Base-by-base conservation (phyloP, 2,329 filamentous ascomycete species). In the Trichoderma atroviride region DNA sequence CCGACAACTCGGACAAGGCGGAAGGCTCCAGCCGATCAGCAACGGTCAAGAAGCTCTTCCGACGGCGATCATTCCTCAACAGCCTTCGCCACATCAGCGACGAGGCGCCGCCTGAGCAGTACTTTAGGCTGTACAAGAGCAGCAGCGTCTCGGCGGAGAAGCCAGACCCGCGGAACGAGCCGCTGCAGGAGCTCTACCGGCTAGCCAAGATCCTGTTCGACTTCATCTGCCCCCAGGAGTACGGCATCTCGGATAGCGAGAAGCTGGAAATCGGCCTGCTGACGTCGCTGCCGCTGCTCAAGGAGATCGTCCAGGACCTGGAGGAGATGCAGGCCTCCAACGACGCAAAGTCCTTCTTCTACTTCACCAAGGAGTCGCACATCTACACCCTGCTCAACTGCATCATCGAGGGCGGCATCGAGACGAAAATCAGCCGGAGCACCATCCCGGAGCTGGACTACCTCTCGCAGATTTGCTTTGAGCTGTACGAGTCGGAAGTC, bases 331-430 rank as follows among this genome's bases (percentile, higher is more conserved):
- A 99, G 81, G 95, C 96, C 4, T 96, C 93, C 0, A 91, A 95
- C 65, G 92, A 96, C 73, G 94, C 94, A 56, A 97, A 97, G 78
- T 95, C 92, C 1, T 98, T 98, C 84, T 93, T 98, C 81, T 99
- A 99, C 83, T 99, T 99, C 80, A 99, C 96, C 72, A 99, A 99
- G 80, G 96, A 99, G 81, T 97, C 93, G 0, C 96, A 99, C 79
- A 97, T 99, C 72, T 99, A 99, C 82, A 99, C 96, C 5, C 87
- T 99, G 5, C 88, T 99, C 70, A 99, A 99, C 80, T 98, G 95
- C 79, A 98, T 99, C 74, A 87, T 99, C 31, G 96, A 99, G 79
- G 96, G 96, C 71, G 96, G 96, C 35, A 92, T 99, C 73, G 92
- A 96, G 77, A 97, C 95, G 29, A 99, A 99, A 83, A 98, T 99